These are phyloP conservation scores for Pistacia vera DNA, from an alignment of 345 rosid genomes.

Conservation along the genomic window DNA sequence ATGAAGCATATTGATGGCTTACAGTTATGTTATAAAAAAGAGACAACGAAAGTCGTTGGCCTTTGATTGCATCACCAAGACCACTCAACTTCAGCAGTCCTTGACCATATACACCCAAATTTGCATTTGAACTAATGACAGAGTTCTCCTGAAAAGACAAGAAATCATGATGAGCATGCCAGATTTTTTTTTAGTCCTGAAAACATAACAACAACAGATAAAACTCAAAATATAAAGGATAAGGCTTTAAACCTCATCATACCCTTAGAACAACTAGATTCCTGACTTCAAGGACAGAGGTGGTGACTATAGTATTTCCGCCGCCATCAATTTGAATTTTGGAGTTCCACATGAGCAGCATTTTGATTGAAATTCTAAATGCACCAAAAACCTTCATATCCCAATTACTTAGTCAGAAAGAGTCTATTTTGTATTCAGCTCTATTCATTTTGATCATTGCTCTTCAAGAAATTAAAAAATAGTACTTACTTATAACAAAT, in stretches of 20 bases:
- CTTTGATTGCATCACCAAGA: conserved; percentile 86
- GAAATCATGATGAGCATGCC: conserved; percentile 18
- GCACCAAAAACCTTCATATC: conserved; percentile 91
- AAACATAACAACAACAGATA: not conserved
- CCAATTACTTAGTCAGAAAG: not conserved
- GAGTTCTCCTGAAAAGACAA: conserved; percentile 71
- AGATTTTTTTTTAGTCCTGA: conserved; percentile 19
- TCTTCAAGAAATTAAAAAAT: not conserved
- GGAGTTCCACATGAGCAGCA: conserved; percentile 97
- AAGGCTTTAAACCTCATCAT: conserved; percentile 29
- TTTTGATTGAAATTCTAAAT: conserved; percentile 85
- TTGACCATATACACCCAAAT: conserved; percentile 92
- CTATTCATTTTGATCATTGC: not conserved
- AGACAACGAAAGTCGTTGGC: conserved; percentile 93
- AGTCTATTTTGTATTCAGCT: conserved; percentile 1
- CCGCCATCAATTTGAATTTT: conserved; percentile 90
- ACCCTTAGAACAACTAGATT: conserved; percentile 96
- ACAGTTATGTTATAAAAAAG: conserved; percentile 94
- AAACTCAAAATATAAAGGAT: conserved; percentile 5
- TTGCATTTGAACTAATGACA: conserved; percentile 80
- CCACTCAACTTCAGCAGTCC: conserved; percentile 83
- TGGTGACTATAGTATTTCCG: conserved; percentile 84
- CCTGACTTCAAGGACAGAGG: conserved; percentile 93
- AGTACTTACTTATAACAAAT: not conserved
- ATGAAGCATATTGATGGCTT: conserved; percentile 38